Evolutionary conservation across 129 eudicot species (phyloP).

Genomic region (Kitagawia praeruptora): DNA sequence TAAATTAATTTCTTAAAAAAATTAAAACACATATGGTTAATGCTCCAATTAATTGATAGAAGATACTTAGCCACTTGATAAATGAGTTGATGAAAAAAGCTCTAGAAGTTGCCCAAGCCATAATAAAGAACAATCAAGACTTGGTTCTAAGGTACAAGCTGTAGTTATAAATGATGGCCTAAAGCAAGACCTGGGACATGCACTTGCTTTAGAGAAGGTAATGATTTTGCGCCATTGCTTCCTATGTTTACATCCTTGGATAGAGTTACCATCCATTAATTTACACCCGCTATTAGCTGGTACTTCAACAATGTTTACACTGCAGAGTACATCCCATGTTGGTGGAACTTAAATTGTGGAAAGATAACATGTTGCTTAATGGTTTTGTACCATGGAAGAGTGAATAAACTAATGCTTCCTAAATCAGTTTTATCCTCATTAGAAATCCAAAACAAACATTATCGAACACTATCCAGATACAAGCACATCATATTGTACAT

Average conservation of each 20-base stretch:
- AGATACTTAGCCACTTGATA: not conserved
- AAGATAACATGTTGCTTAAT: not conserved
- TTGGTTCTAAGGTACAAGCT: slow-evolving; percentile 79
- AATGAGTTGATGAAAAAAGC: slow-evolving; percentile 69
- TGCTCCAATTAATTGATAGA: too few species aligned
- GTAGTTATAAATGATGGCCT: slow-evolving; percentile 86
- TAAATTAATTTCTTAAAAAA: too few species aligned
- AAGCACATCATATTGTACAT: too few species aligned
- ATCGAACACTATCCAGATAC: too few species aligned
- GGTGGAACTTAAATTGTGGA: not conserved
- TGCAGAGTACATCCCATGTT: not conserved
- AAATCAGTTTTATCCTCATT: too few species aligned
- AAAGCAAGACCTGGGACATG: slow-evolving; percentile 64
- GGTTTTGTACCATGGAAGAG: not conserved
- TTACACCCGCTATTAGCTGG: not conserved
- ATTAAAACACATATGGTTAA: too few species aligned
- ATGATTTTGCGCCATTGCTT: not conserved
- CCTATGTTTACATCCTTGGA: not conserved
- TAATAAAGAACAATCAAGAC: slow-evolving; percentile 68
- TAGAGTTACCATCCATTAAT: not conserved
- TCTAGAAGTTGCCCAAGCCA: slow-evolving; percentile 75
- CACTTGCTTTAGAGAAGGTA: slow-evolving; percentile 88
- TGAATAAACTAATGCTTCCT: not conserved
- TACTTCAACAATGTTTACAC: not conserved
- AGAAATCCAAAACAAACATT: too few species aligned